These are phyloP conservation scores for Lupinus albus DNA, from an alignment of 306 rosid species.

Conservation along the genomic window DNA sequence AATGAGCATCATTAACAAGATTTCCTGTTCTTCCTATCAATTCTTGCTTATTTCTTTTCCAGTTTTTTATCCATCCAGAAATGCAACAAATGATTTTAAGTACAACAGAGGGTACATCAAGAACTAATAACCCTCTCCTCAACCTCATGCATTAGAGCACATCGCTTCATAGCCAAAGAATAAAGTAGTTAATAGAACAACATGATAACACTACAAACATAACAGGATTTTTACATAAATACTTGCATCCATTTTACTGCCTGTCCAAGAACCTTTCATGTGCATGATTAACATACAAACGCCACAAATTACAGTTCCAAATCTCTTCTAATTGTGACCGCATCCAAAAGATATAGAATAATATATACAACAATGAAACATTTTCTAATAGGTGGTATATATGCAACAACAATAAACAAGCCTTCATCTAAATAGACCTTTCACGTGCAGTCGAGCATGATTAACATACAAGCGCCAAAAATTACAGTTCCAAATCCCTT, in stretches of 20 bases:
- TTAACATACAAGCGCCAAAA: conserved; percentile 9
- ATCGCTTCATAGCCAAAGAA: conserved; percentile 6
- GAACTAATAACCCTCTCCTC: not conserved
- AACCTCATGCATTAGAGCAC: not conserved
- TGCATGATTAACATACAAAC: not conserved
- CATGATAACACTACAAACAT: not conserved
- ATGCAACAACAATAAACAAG: no score
- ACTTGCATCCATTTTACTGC: conserved; percentile 15
- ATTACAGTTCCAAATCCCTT: conserved; percentile 14
- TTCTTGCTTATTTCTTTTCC: not conserved
- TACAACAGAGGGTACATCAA: not conserved
- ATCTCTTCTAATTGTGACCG: conserved; percentile 14
- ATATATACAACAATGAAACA: not conserved
- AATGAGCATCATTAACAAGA: not conserved
- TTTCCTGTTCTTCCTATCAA: not conserved
- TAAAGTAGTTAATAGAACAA: not conserved
- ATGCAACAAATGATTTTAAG: not conserved
- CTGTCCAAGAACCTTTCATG: not conserved
- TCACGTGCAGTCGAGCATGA: not conserved
- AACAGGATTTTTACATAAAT: conserved; percentile 8
- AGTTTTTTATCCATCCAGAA: not conserved
- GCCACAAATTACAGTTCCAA: conserved; percentile 8
- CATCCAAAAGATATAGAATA: conserved; percentile 17
- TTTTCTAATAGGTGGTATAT: no score
- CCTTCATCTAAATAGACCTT: not conserved